Evolutionary conservation across 192 early-diverging fungal genomes (phyloP).

Genomic region (Gonapodya prolifera): DNA sequence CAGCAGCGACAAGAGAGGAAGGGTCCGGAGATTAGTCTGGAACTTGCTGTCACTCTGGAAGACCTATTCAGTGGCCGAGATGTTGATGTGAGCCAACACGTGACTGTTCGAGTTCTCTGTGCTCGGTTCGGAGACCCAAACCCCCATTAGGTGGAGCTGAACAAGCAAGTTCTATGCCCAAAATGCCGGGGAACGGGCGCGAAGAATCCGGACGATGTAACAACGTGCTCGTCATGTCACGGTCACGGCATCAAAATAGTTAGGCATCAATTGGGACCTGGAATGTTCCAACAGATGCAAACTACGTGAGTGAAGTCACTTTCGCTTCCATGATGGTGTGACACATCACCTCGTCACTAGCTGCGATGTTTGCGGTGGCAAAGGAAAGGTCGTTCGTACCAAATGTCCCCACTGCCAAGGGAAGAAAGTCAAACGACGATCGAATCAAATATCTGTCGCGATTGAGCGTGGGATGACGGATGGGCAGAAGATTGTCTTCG

Average conservation of each 20-base stretch:
- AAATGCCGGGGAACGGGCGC: conserved; percentile 90
- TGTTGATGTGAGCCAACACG: conserved; percentile 40
- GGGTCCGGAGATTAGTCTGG: conserved; percentile 68
- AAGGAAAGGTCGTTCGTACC: conserved; percentile 70
- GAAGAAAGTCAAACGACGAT: conserved; percentile 69
- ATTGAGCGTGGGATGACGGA: conserved; percentile 78
- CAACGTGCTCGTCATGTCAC: conserved; percentile 62
- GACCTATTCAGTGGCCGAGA: conserved; percentile 77
- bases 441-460: conserved; percentile 61
- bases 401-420: conserved; percentile 77
- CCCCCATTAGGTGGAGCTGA: conserved; percentile 56
- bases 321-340: conserved; percentile 3
- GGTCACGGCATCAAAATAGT: conserved; percentile 71
- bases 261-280: conserved; percentile 78
- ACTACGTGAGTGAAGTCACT: conserved; percentile 30
- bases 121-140: background rate
- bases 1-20: conserved; percentile 52
- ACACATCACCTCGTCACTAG: conserved; percentile 12
- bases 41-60: conserved; percentile 72
- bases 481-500: conserved; percentile 59
- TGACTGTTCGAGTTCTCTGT: background rate
- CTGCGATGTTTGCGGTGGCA: conserved; percentile 82
- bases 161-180: conserved; percentile 86
- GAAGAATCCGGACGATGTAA: conserved; percentile 65
- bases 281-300: conserved; percentile 92